Evolutionary conservation across 2,329 filamentous ascomycete genomes (phyloP).

Genomic region (Knufia petricola): DNA sequence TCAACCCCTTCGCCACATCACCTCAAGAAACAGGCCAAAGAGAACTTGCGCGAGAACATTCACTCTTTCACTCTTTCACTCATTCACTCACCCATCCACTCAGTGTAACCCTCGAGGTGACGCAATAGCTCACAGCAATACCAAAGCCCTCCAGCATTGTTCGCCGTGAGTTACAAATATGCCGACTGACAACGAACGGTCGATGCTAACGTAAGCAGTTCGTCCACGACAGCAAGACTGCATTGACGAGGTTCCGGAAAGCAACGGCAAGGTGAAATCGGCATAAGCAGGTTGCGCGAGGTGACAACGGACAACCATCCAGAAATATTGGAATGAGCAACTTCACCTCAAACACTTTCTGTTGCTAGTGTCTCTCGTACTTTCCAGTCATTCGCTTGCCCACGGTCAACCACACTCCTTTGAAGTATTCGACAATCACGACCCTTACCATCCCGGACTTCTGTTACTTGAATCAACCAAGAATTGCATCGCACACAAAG

Average conservation of each 20-base stretch:
- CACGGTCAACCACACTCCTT: constrained; percentile 4
- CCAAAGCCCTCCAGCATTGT: background rate
- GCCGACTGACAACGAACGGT: background rate
- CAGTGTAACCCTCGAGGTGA: background rate
- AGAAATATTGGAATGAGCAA: constrained; percentile 6
- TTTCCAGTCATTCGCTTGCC: constrained; percentile 2
- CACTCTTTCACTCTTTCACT: no score
- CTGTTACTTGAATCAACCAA: no score
- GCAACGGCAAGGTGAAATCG: background rate
- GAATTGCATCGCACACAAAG: background rate
- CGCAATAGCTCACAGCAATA: background rate
- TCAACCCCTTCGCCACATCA: constrained; percentile 4
- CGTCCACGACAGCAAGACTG: background rate
- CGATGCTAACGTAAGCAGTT: background rate
- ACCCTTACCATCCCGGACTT: background rate
- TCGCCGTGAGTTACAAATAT: background rate
- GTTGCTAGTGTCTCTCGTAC: background rate
- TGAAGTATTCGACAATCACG: no score
- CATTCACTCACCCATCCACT: background rate
- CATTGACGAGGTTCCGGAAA: background rate
- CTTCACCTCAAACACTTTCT: constrained; percentile 3
- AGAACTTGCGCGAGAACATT: no score
- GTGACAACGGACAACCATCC: background rate
- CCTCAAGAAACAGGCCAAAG: background rate
- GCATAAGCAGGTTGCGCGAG: background rate